A percentile compares a stretch with the other conserved stretches of the same genome.
These are phyloP conservation scores for Madurella mycetomatis DNA, from an alignment of 2,329 filamentous ascomycete genomes.

Conservation along the genomic window DNA sequence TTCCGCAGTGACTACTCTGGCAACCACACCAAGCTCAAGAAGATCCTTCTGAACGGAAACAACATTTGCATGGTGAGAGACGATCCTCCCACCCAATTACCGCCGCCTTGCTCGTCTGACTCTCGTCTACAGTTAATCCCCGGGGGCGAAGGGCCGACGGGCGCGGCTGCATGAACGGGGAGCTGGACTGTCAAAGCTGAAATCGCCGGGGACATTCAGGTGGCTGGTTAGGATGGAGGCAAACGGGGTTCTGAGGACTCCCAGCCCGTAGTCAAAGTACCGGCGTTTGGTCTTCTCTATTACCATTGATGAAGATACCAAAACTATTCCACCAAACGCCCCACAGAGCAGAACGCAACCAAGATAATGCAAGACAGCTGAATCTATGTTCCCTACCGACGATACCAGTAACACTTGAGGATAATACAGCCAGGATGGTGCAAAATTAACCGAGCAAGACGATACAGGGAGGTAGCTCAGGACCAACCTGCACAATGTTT, in stretches of 20 bases:
- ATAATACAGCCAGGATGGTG: too few relatives aligned
- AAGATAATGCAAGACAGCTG: neutral
- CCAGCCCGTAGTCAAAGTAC: neutral
- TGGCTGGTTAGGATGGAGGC: too few relatives aligned
- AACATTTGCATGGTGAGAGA: constrained; percentile 94
- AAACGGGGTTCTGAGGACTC: too few relatives aligned
- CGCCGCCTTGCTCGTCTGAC: constrained; percentile 17
- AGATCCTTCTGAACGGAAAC: constrained; percentile 95
- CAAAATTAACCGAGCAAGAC: too few relatives aligned
- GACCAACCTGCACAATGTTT: too few relatives aligned
- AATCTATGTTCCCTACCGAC: neutral
- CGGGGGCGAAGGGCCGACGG: constrained; percentile 66
- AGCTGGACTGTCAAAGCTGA: too few relatives aligned
- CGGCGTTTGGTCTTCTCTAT: neutral
- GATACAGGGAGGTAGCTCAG: too few relatives aligned
- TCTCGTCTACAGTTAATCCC: constrained; percentile 61
- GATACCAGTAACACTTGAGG: too few relatives aligned
- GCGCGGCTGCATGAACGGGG: constrained; percentile 23
- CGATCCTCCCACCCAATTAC: neutral
- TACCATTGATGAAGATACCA: neutral
- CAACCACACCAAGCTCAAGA: constrained; percentile 80
- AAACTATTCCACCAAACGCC: neutral
- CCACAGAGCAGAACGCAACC: neutral
- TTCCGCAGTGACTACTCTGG: constrained; percentile 79
- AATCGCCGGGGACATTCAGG: too few relatives aligned